Evolutionary conservation across 2,329 filamentous ascomycete species (phyloP).

Genomic region (Aspergillus hortae): DNA sequence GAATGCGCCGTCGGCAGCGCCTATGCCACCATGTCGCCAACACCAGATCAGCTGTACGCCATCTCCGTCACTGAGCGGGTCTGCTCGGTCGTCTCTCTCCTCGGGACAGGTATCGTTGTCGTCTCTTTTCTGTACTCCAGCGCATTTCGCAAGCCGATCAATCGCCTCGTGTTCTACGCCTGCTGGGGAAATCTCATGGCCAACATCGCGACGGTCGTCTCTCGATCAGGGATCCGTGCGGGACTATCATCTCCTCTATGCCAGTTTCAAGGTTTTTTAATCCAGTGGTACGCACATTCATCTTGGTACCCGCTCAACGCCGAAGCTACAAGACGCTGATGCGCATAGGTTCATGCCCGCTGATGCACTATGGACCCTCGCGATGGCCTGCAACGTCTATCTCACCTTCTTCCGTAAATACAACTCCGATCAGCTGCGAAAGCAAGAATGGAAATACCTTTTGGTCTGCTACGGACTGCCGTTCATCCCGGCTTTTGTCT

Average conservation of each 20-base stretch:
- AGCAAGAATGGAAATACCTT: conserved; percentile 69
- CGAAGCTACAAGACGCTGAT: too few relatives aligned
- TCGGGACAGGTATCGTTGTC: conserved; percentile 70
- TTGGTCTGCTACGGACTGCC: conserved; percentile 69
- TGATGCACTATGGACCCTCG: conserved; percentile 71
- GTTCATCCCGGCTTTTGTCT: conserved; percentile 64
- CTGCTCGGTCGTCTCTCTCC: conserved; percentile 66
- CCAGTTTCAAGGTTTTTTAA: conserved; percentile 72
- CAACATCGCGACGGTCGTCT: conserved; percentile 73
- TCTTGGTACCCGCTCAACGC: too few relatives aligned
- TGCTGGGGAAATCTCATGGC: conserved; percentile 76
- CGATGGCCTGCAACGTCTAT: conserved; percentile 82
- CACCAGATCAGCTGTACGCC: conserved; percentile 43
- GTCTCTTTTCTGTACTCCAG: conserved; percentile 65
- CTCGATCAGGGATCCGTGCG: conserved; percentile 55
- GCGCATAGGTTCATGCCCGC: conserved; percentile 68
- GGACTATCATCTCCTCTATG: conserved; percentile 58
- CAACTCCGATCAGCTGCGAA: conserved; percentile 59
- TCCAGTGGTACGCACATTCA: conserved; percentile 67
- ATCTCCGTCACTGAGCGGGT: conserved; percentile 64
- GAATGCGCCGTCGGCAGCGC: neutral
- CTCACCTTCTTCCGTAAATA: conserved; percentile 75
- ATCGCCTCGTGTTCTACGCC: conserved; percentile 78
- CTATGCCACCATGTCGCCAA: conserved; percentile 25
- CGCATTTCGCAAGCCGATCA: conserved; percentile 80